Base-by-base conservation (phyloP, 805 yeast genomes). In the Torulaspora indica region DNA sequence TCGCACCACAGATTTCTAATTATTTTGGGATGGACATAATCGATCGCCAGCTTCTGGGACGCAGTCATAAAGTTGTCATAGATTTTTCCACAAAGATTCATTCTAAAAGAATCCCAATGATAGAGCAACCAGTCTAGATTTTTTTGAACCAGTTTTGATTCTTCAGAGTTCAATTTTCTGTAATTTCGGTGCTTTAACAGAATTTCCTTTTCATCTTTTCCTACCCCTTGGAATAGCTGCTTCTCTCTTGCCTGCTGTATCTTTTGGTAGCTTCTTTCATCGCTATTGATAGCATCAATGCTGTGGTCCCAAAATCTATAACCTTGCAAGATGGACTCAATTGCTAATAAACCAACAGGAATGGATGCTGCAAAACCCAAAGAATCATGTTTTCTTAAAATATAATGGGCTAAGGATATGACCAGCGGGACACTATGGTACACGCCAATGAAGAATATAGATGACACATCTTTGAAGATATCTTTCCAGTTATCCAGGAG, bases 21-120 rank as follows among this genome's bases (percentile, higher is more conserved):
- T 24, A 79, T 77, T 53, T 78, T 77, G 1, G 84, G 82, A 59
- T 79, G 85, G 36, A 54, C 66, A 5, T 74, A 61, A 51, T 78
- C 78, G 1, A 79, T 58, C 0, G 79, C 78, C 28, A 79, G 55
- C 13, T 81, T 78, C 10, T 77, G 73, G 31, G 76, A 67, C 2
- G 77, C 53, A 3, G 81, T 78, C 63, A 76, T 64, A 48, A 75
- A 78, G 53, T 76, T 79, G 47, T 74, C 74, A 41, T 61, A 63
- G 23, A 76, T 62, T 3, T 78, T 72, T 0, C 82, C 80, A 28
- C 77, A 67, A 24, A 78, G 59, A 34, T 77, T 72, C 2, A 78
- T 31, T 43, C 78, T 74, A 22, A 57, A 52, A 8, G 71, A 70
- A 47, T 74, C 73, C 48, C 62, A 56, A 35, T 68, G 59, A 38